phyloP scores from a whole-genome alignment of 1,139 yeast genomes.

The Blastobotrys aristatus region DNA sequence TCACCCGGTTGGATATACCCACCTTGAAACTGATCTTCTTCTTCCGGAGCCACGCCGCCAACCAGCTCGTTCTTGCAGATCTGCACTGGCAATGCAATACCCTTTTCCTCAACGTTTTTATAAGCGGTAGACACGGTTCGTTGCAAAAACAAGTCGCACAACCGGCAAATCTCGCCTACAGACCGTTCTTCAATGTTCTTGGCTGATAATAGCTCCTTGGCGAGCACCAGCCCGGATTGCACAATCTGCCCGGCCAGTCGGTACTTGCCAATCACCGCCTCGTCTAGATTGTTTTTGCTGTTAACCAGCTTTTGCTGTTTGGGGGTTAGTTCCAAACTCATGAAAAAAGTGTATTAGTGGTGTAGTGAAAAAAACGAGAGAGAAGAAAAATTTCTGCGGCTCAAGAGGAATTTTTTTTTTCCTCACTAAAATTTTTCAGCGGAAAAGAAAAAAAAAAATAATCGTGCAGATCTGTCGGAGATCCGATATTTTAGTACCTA shows the following conservation, averaged over 20 bases:
- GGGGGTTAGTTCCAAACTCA: conserved; percentile 23
- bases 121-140: conserved; percentile 26
- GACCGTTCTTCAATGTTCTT: conserved; percentile 41
- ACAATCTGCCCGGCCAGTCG: conserved; percentile 86
- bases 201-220: conserved; percentile 60
- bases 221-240: conserved; percentile 74
- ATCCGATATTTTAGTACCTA: not conserved
- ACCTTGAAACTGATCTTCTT: conserved; percentile 54
- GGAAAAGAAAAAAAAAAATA: not conserved
- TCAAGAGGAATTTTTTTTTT: not conserved
- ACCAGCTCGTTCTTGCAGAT: conserved; percentile 79
- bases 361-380: no score
- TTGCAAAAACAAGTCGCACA: conserved; percentile 68
- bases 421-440: not conserved
- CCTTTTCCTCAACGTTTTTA: conserved; percentile 47
- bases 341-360: no score
- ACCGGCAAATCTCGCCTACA: conserved; percentile 72
- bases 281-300: conserved; percentile 64
- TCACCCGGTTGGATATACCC: conserved; percentile 62
- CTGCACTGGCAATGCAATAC: conserved; percentile 87
- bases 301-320: conserved; percentile 63
- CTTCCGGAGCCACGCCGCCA: conserved; percentile 80
- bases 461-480: not conserved
- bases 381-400: not conserved
- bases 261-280: conserved; percentile 67